These are phyloP conservation scores for Pythium guiyangense DNA, from an alignment of 352 stramenopile species.

Conservation along the genomic window DNA sequence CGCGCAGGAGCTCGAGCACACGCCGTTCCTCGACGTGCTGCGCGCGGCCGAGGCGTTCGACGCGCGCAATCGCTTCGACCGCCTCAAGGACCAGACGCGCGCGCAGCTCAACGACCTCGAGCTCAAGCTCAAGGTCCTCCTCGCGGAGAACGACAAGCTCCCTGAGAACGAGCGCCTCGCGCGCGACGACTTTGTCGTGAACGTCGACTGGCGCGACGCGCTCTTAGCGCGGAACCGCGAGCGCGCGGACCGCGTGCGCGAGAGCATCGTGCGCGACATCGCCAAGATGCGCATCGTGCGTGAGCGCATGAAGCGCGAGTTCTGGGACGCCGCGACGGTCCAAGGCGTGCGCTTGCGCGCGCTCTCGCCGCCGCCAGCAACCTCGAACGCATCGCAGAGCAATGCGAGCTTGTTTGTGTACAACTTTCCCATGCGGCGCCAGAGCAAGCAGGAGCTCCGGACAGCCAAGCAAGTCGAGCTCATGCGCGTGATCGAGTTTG, in stretches of 20 bases:
- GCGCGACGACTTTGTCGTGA: slow-evolving; percentile 89
- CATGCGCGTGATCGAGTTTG: slow-evolving; percentile 60
- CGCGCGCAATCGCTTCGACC: slow-evolving; percentile 57
- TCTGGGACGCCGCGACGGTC: slow-evolving; percentile 83
- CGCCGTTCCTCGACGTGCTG: slow-evolving; percentile 41
- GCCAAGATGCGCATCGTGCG: slow-evolving; percentile 73
- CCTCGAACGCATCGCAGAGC: not conserved
- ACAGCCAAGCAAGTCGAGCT: slow-evolving; percentile 48
- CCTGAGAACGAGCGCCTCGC: slow-evolving; percentile 63
- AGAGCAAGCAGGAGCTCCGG: slow-evolving; percentile 42
- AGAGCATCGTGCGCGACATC: slow-evolving; percentile 67
- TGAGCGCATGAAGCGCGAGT: slow-evolving; percentile 87
- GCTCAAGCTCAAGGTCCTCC: slow-evolving; percentile 55
- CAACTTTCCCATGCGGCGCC: slow-evolving; percentile 79
- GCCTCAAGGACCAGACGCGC: slow-evolving; percentile 62
- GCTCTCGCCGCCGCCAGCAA: slow-evolving; percentile 25
- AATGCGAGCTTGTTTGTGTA: slow-evolving; percentile 46
- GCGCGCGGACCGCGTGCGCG: slow-evolving; percentile 51
- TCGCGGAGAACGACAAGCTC: slow-evolving; percentile 66
- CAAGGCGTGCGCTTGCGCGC: slow-evolving; percentile 58
- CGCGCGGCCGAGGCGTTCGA: slow-evolving; percentile 24
- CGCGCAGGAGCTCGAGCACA: slow-evolving; percentile 29
- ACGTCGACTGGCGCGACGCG: slow-evolving; percentile 65
- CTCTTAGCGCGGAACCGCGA: slow-evolving; percentile 47
- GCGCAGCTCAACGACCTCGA: slow-evolving; percentile 58